Evolutionary conservation across 768 basidiomycete species (phyloP).

Genomic region (Postia placenta): DNA sequence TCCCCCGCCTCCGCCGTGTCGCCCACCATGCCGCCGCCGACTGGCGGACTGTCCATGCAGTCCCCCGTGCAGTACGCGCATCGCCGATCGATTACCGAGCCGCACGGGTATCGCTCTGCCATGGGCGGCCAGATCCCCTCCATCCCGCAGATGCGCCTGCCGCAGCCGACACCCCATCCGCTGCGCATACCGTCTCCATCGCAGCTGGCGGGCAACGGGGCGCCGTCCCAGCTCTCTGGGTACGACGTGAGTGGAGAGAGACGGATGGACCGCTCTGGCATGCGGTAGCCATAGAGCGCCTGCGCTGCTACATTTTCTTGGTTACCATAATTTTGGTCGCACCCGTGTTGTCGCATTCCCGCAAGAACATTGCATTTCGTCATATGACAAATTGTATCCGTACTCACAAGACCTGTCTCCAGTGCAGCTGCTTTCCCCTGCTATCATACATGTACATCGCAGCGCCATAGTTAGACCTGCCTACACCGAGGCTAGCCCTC

Average conservation of each 20-base stretch:
- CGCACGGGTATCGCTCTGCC: constrained; percentile 43
- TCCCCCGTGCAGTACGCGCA: constrained; percentile 45
- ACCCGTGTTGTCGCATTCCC: constrained; percentile 2
- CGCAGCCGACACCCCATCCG: constrained; percentile 2
- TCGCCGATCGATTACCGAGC: constrained; percentile 52
- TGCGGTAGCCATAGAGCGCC: constrained; percentile 12
- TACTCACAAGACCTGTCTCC: not conserved
- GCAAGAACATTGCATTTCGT: not conserved
- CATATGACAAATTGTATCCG: constrained; percentile 6
- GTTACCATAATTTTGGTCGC: constrained; percentile 4
- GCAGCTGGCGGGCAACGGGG: constrained; percentile 1
- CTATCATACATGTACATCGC: not conserved
- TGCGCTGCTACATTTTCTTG: not conserved
- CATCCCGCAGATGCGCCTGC: constrained; percentile 5
- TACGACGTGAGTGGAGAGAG: constrained; percentile 13
- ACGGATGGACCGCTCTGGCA: constrained; percentile 13
- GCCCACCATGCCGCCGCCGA: constrained; percentile 35
- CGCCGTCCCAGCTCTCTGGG: constrained; percentile 3
- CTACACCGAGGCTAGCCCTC: not conserved
- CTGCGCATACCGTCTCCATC: constrained; percentile 5
- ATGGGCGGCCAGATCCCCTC: constrained; percentile 12
- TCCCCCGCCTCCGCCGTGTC: constrained; percentile 7
- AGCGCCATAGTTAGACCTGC: not conserved
- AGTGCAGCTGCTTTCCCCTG: constrained; percentile 1
- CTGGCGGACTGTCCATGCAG: constrained; percentile 25